Conservation (phyloP, 73 alveolate species). For the Paramecium bursaria region DNA sequence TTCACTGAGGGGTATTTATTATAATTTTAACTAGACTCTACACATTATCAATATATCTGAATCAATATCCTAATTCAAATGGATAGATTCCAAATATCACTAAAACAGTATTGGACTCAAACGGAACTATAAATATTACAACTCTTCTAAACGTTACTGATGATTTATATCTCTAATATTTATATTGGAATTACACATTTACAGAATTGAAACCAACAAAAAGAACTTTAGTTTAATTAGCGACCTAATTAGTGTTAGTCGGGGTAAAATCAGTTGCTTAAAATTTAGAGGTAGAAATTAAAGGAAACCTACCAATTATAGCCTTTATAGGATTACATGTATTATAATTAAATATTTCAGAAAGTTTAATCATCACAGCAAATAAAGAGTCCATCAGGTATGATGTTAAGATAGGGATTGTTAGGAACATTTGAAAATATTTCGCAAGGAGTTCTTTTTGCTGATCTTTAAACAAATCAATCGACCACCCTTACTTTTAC, state of each 20-base stretch:
- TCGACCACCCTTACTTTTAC: constrained; percentile 18
- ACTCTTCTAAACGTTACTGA: constrained; percentile 16
- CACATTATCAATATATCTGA: constrained; percentile 18
- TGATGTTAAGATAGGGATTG: constrained; percentile 27
- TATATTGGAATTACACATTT: background rate
- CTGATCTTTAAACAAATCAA: constrained; percentile 4
- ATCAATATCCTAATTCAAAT: constrained; percentile 28
- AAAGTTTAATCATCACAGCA: constrained; percentile 11
- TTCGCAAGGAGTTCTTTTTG: constrained; percentile 38
- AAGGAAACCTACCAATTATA: constrained; percentile 5
- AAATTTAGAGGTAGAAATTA: constrained; percentile 3
- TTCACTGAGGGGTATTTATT: no score
- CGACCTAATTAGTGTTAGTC: constrained; percentile 17
- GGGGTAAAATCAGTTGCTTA: background rate
- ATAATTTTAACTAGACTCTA: no score
- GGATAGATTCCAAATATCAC: constrained; percentile 5
- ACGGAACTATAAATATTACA: no score
- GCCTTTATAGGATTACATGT: constrained; percentile 52
- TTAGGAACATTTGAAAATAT: constrained; percentile 43
- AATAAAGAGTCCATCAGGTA: constrained; percentile 33
- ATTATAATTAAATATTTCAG: background rate
- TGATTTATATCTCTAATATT: background rate
- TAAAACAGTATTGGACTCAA: no score
- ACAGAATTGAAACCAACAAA: background rate
- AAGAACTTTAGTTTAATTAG: constrained; percentile 35